Percentiles rank a stretch among this genome's conserved stretches.
These are phyloP conservation scores for Monilinia aucupariae DNA, from an alignment of 2,329 filamentous ascomycete species.

Conservation along the genomic window DNA sequence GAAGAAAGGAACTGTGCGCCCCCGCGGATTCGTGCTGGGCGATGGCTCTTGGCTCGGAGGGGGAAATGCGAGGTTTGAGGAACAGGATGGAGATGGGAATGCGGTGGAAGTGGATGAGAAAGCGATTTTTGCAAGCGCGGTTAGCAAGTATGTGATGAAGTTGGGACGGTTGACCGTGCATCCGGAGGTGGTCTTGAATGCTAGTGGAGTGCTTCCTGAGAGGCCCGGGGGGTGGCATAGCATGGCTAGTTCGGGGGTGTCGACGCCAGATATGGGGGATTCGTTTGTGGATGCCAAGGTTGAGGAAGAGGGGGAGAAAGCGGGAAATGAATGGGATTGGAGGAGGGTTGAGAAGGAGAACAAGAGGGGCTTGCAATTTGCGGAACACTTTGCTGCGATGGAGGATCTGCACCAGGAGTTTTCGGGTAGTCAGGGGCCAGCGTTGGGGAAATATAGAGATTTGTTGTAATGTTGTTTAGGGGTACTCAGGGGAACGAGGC, in stretches of 20 bases:
- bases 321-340: conserved; percentile 49
- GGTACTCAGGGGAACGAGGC: neutral
- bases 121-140: conserved; percentile 63
- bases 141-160: conserved; percentile 81
- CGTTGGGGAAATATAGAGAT: conserved; percentile 34
- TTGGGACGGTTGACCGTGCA: conserved; percentile 77
- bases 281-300: conserved; percentile 8
- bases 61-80: conserved; percentile 38
- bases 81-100: conserved; percentile 38
- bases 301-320: conserved; percentile 14
- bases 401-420: conserved; percentile 45
- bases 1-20: conserved; percentile 52
- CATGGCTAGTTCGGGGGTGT: conserved; percentile 33
- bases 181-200: conserved; percentile 67
- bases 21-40: conserved; percentile 41
- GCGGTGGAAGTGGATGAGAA: conserved; percentile 46
- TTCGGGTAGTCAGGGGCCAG: conserved; percentile 32
- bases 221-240: conserved; percentile 60
- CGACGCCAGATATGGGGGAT: conserved; percentile 24
- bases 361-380: conserved; percentile 50
- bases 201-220: conserved; percentile 68
- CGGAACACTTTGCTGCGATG: conserved; percentile 51
- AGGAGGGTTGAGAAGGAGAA: conserved; percentile 50
- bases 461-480: conserved; percentile 21
- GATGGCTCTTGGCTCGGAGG: conserved; percentile 40